phyloP scores from a whole-genome alignment of 495 filamentous ascomycete genomes.

The Oidiodendron maius region DNA sequence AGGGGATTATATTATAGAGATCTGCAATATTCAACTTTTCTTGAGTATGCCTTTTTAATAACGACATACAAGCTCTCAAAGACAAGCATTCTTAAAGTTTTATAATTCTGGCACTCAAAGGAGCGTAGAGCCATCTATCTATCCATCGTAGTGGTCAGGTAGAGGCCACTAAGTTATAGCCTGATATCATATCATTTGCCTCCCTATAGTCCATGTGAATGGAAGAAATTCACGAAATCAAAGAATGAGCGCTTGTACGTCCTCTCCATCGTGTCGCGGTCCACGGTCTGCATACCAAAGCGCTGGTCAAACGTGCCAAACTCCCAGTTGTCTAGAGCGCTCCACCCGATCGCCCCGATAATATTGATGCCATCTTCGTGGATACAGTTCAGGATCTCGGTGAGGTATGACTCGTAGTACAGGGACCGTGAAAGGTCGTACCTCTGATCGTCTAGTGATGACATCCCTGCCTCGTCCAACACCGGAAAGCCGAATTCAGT shows the following conservation, averaged over 20 bases:
- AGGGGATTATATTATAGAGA: no score
- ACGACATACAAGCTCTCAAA: no score
- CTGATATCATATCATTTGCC: no score
- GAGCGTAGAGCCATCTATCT: no score
- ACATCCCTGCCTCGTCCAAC: not conserved
- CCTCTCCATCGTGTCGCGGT: slow-evolving; percentile 1
- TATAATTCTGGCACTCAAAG: no score
- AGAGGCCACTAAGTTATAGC: no score
- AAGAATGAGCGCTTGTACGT: slow-evolving; percentile 12
- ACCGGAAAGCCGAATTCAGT: slow-evolving; percentile 9
- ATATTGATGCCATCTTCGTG: slow-evolving; percentile 39
- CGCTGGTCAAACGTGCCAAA: not conserved
- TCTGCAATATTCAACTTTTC: no score
- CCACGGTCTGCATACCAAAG: not conserved
- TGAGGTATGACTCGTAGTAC: slow-evolving; percentile 27
- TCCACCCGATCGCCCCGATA: not conserved
- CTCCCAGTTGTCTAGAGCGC: not conserved
- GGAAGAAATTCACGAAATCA: slow-evolving; percentile 17
- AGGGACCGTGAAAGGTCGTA: not conserved
- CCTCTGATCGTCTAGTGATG: slow-evolving; percentile 20
- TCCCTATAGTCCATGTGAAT: slow-evolving; percentile 1
- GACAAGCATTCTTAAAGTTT: no score
- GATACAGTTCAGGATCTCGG: slow-evolving; percentile 37
- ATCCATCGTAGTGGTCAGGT: no score
- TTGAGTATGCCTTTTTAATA: no score